These are phyloP conservation scores for Lyophyllum semitale DNA, from an alignment of 768 basidiomycete genomes.

Conservation along the genomic window DNA sequence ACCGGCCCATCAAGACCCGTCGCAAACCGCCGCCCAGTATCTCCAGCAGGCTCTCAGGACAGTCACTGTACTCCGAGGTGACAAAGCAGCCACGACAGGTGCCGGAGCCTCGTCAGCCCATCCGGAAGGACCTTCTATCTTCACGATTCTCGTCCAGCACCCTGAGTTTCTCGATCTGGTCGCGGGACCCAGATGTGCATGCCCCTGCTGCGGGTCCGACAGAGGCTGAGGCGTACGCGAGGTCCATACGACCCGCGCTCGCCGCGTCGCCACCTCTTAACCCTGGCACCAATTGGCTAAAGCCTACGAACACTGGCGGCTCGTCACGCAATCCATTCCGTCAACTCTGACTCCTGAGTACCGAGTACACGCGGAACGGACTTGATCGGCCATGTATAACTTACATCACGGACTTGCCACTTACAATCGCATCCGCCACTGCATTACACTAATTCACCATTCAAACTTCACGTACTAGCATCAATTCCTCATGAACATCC, in stretches of 20 bases:
- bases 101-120: conserved; percentile 76
- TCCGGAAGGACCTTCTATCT: conserved; percentile 45
- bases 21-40: conserved; percentile 17
- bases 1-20: conserved; percentile 12
- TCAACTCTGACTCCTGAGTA: conserved; percentile 12
- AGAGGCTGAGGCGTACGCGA: conserved; percentile 63
- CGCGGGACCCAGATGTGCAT: conserved; percentile 11
- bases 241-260: conserved; percentile 41
- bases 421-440: not conserved
- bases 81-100: conserved; percentile 62
- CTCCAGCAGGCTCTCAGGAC: conserved; percentile 38
- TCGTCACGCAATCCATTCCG: conserved; percentile 59
- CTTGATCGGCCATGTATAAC: not conserved
- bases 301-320: conserved; percentile 44
- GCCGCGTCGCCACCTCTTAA: conserved; percentile 24
- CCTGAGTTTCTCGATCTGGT: conserved; percentile 31
- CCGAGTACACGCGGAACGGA: not conserved
- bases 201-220: conserved; percentile 34
- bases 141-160: conserved; percentile 55
- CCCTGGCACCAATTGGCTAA: conserved; percentile 43
- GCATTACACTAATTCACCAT: conserved; percentile 1
- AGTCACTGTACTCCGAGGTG: conserved; percentile 67
- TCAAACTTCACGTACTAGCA: no score
- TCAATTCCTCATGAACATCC: conserved; percentile 9
- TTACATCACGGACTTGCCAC: conserved; percentile 3